Base-by-base conservation (phyloP, 176 grass and related monocot genomes). In the Eleusine coracana region DNA sequence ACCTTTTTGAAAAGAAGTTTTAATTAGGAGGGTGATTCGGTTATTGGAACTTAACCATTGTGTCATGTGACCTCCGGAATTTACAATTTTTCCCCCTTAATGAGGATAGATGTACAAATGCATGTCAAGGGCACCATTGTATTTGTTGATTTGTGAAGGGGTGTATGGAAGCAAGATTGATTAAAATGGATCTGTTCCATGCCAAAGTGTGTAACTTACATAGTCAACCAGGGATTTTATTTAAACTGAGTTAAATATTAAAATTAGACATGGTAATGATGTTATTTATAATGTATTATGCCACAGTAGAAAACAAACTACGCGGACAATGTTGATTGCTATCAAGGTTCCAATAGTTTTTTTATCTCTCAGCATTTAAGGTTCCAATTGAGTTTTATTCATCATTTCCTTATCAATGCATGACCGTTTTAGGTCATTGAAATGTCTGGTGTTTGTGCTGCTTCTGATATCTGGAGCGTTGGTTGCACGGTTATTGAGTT, bases 381-480 rank as follows among this genome's bases (percentile, higher is more conserved):
- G 41, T 60, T 79, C 5, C 16, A 52, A 68, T 75, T 76, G 23
- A 36, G 34, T 81, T 82, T 52, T 49, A 29, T 83, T 45, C 31
- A 70, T 44, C 14, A 79, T 13, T 51, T 38, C 80, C 67, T 70
- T 56, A 63, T 17, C 20, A 50, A 73, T 11, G 23, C 17, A 51
- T 66, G 12, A 38, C 39, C 86, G 74, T 34, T 63, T 83, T 77
- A 99, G 96, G 96, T 99, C 65, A 99, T 99, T 27, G 96, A 96
- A 89, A 93, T 99, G 96, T 93, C 96, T 78, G 93, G 96, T 75
- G 96, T 99, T 85, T 99, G 89, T 55, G 91, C 96, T 61, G 96
- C 96, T 54, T 99, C 96, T 66, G 96, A 99, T 90, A 96, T 99
- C 74, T 99, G 96, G 96, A 99, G 96, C 91, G 96, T 99, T 79